phyloP scores from a whole-genome alignment of 495 filamentous ascomycete genomes.

The Emericellopsis terricola region DNA sequence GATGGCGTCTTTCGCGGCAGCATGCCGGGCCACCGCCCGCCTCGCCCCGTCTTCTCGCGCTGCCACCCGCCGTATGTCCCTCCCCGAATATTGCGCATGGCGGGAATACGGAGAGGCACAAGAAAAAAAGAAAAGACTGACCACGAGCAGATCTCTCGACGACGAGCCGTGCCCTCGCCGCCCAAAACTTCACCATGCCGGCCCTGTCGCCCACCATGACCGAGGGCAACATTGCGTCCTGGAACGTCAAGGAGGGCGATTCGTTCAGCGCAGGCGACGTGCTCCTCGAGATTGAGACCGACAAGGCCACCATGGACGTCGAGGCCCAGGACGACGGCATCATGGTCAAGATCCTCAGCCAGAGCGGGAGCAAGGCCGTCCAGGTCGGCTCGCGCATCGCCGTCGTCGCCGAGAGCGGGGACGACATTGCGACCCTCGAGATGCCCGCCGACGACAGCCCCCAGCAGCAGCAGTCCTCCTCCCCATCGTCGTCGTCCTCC shows the following conservation, averaged over 20 bases:
- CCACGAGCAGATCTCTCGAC: slow-evolving; percentile 46
- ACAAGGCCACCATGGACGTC: slow-evolving; percentile 84
- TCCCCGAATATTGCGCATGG: too few species aligned
- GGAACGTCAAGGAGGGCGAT: slow-evolving; percentile 66
- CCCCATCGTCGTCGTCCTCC: slow-evolving; percentile 8
- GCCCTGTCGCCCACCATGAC: slow-evolving; percentile 81
- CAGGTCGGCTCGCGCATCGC: slow-evolving; percentile 59
- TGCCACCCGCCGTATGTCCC: not conserved
- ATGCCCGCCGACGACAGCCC: slow-evolving; percentile 42
- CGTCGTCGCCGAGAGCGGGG: slow-evolving; percentile 55
- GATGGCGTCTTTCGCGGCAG: slow-evolving; percentile 3
- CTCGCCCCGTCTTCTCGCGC: not conserved
- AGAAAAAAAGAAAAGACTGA: too few species aligned
- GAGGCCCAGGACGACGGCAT: slow-evolving; percentile 71
- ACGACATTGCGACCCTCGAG: slow-evolving; percentile 50
- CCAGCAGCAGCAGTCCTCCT: slow-evolving; percentile 12
- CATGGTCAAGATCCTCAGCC: slow-evolving; percentile 58
- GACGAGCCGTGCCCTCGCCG: slow-evolving; percentile 37
- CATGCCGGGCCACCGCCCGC: slow-evolving; percentile 1
- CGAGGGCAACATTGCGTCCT: slow-evolving; percentile 60
- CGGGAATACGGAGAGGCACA: slow-evolving; percentile 2
- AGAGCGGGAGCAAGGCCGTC: slow-evolving; percentile 50
- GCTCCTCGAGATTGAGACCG: slow-evolving; percentile 71
- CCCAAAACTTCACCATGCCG: slow-evolving; percentile 70
- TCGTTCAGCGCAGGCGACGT: slow-evolving; percentile 63